Conservation (phyloP, 805 yeast species). For the Komagataella pseudopastoris region DNA sequence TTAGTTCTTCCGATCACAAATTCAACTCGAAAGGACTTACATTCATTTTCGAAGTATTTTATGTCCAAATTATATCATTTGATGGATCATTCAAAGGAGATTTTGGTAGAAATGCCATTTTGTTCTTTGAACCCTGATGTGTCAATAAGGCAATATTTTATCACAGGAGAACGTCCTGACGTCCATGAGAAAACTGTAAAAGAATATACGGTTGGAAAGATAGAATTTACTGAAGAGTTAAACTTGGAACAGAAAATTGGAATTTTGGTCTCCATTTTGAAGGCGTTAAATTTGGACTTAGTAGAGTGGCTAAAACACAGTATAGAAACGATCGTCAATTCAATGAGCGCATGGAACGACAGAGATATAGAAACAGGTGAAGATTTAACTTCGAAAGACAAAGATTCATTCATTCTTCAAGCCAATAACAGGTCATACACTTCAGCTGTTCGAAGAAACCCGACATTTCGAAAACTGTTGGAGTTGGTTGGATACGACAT, state of each 20-base stretch:
- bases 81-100: not conserved
- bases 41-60: not conserved
- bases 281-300: not conserved
- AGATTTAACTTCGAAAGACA: not conserved
- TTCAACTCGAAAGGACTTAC: not conserved
- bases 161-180: conserved; percentile 1
- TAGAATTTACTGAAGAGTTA: not conserved
- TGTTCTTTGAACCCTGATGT: not conserved
- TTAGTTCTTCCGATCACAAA: conserved; percentile 30
- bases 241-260: not conserved
- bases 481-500: not conserved
- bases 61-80: conserved; percentile 1
- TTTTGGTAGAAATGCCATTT: conserved; percentile 1
- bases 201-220: not conserved
- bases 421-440: not conserved
- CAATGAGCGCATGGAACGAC: not conserved
- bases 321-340: not conserved
- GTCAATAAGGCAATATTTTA: not conserved
- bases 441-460: not conserved
- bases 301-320: not conserved
- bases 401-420: not conserved
- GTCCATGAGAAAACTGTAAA: not conserved
- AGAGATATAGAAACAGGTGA: not conserved
- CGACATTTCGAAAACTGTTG: not conserved
- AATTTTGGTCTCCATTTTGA: not conserved